Evolutionary conservation across 495 filamentous ascomycete genomes (phyloP).

Genomic region (Penicillium alfredii): DNA sequence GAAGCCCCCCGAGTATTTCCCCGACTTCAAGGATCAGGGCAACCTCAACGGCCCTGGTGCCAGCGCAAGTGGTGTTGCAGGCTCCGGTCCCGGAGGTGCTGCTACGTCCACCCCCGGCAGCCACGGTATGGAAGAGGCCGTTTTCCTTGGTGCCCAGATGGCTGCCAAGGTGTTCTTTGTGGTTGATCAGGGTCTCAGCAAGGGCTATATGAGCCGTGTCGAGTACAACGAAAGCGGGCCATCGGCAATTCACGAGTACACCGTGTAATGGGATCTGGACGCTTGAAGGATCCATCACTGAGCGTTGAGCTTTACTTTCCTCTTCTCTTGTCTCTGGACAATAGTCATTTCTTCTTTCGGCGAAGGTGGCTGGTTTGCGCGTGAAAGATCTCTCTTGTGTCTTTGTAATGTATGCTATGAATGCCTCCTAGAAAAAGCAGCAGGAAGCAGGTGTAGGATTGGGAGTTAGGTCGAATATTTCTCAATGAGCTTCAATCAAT

Average conservation of each 20-base stretch:
- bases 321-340: no score
- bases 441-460: slow-evolving; percentile 17
- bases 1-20: slow-evolving; percentile 78
- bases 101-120: slow-evolving; percentile 22
- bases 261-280: slow-evolving; percentile 19
- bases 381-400: slow-evolving; percentile 9
- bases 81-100: slow-evolving; percentile 19
- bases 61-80: slow-evolving; percentile 16
- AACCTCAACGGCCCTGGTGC: slow-evolving; percentile 35
- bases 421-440: slow-evolving; percentile 18
- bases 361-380: slow-evolving; percentile 11
- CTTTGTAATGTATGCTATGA: slow-evolving; percentile 23
- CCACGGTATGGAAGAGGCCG: slow-evolving; percentile 58
- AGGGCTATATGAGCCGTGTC: slow-evolving; percentile 65
- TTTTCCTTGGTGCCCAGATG: slow-evolving; percentile 75
- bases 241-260: slow-evolving; percentile 56
- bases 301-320: no score
- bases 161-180: slow-evolving; percentile 71
- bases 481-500: neutral
- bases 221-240: slow-evolving; percentile 79
- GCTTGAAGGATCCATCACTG: slow-evolving; percentile 9
- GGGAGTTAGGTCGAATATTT: slow-evolving; percentile 17
- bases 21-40: slow-evolving; percentile 86
- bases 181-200: slow-evolving; percentile 61
- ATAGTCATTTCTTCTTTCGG: slow-evolving; percentile 5